A percentile compares a stretch with the other conserved stretches of the same genome.
phyloP scores from a whole-genome alignment of 140 eudicot genomes.

The Senecio squalidus region DNA sequence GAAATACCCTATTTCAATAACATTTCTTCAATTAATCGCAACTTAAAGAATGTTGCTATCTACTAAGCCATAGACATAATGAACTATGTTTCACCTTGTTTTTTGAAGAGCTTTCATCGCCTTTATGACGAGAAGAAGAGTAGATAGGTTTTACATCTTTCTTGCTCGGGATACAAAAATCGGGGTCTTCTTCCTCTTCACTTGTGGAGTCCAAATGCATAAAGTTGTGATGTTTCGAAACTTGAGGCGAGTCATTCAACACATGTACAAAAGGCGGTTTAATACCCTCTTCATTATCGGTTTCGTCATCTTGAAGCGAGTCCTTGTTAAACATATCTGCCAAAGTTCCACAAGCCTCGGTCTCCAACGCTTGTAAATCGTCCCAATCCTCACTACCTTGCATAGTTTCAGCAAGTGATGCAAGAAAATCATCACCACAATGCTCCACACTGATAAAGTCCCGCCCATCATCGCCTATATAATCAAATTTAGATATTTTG shows the following conservation, averaged over 20 bases:
- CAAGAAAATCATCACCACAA: constrained; percentile 94
- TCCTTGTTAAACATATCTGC: constrained; percentile 61
- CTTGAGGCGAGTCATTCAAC: constrained; percentile 45
- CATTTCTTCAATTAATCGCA: background rate
- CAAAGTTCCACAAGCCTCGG: constrained; percentile 81
- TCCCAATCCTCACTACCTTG: constrained; percentile 92
- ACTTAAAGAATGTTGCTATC: too few relatives aligned
- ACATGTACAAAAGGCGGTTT: constrained; percentile 34
- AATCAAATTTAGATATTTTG: too few relatives aligned
- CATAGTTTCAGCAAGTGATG: constrained; percentile 81
- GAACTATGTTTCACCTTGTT: constrained; percentile 36
- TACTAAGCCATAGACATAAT: too few relatives aligned
- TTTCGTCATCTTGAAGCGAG: constrained; percentile 16
- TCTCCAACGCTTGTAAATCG: constrained; percentile 76
- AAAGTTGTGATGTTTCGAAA: constrained; percentile 30
- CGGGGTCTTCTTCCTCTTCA: constrained; percentile 58
- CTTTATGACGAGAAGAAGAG: constrained; percentile 17
- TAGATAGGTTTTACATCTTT: constrained; percentile 13
- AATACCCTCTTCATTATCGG: constrained; percentile 21
- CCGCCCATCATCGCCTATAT: constrained; percentile 74
- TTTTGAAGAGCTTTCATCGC: constrained; percentile 20
- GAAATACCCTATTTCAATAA: background rate
- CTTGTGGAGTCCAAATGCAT: constrained; percentile 61
- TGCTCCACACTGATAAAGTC: constrained; percentile 87
- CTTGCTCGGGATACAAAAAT: constrained; percentile 27